Conservation (phyloP, 2,329 filamentous ascomycete genomes). For the Penicillium sp. region DNA sequence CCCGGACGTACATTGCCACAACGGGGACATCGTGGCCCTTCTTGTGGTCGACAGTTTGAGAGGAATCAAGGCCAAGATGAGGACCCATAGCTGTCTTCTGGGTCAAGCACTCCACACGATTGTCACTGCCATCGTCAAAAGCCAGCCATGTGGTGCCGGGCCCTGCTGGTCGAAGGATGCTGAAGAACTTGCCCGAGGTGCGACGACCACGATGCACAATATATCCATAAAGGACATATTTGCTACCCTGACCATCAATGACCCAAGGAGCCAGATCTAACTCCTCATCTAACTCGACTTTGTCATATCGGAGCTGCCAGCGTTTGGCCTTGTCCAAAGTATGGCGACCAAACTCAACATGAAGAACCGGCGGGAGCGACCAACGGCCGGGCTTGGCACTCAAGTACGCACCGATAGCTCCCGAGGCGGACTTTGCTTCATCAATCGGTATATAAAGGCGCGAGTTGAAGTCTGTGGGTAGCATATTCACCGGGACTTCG, state of each 20-base stretch:
- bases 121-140: slow-evolving; percentile 55
- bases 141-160: slow-evolving; percentile 56
- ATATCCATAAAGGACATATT: slow-evolving; percentile 58
- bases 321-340: slow-evolving; percentile 52
- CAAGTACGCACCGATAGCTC: slow-evolving; percentile 35
- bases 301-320: slow-evolving; percentile 56
- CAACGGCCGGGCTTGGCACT: slow-evolving; percentile 37
- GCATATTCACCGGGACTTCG: slow-evolving; percentile 32
- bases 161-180: slow-evolving; percentile 57
- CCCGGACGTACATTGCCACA: slow-evolving; percentile 55
- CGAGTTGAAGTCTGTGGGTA: slow-evolving; percentile 39
- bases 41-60: slow-evolving; percentile 42
- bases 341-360: slow-evolving; percentile 57
- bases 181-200: slow-evolving; percentile 57
- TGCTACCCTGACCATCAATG: slow-evolving; percentile 33
- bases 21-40: slow-evolving; percentile 51
- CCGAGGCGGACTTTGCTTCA: slow-evolving; percentile 36
- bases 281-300: slow-evolving; percentile 54
- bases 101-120: slow-evolving; percentile 56
- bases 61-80: slow-evolving; percentile 48
- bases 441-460: slow-evolving; percentile 40
- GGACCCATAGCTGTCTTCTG: slow-evolving; percentile 52
- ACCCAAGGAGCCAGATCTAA: slow-evolving; percentile 45
- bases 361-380: slow-evolving; percentile 49
- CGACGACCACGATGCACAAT: slow-evolving; percentile 58